Base-by-base conservation (phyloP, 2,329 filamentous ascomycete genomes). In the Hypomyces perniciosus region DNA sequence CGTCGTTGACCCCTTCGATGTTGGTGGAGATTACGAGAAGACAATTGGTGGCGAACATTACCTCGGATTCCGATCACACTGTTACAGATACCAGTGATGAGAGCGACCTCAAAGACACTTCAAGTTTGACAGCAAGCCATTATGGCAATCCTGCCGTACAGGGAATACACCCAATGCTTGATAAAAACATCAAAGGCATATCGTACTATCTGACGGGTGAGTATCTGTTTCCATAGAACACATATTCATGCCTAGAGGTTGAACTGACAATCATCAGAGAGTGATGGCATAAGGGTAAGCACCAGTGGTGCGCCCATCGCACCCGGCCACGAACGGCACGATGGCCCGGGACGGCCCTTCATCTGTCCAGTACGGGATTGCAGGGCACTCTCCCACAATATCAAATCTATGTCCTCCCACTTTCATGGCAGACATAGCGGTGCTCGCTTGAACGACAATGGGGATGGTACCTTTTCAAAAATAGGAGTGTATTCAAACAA, bases 341-440 rank as follows among this genome's bases (percentile, higher is more conserved):
- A 31, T 6, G 51, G 65, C 39, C 54, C 56, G 1, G 27, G 52
- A 0, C 50, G 45, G 34, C 65, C 59, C 0, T 72, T 57, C 46
- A 54, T 70, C 12, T 73, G 71, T 35, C 68, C 71, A 5, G 61
- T 73, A 4, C 64, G 70, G 3, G 56, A 65, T 34, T 73, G 70
- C 30, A 66, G 65, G 6, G 56, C 50, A 2, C 35, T 66, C 4
- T 65, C 70, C 20, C 30, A 44, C 4, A 52, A 10, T 2, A 45
- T 67, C 2, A 52, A 42, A 2, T 44, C 58, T 3, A 53, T 68
- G 4, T 57, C 42, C 13, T n/a, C 27, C 2, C 51, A 53, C 38
- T 53, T 53, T 38, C 51, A 53, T 29, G 50, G 50, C 10, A 45
- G 46, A 13, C 51, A 53, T 8, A 46, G 12, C 42, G 30, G 42